Percentiles rank a stretch among this genome's conserved stretches.
These are phyloP conservation scores for Petunia secreta DNA, from an alignment of 257 asterid genomes.

Conservation along the genomic window DNA sequence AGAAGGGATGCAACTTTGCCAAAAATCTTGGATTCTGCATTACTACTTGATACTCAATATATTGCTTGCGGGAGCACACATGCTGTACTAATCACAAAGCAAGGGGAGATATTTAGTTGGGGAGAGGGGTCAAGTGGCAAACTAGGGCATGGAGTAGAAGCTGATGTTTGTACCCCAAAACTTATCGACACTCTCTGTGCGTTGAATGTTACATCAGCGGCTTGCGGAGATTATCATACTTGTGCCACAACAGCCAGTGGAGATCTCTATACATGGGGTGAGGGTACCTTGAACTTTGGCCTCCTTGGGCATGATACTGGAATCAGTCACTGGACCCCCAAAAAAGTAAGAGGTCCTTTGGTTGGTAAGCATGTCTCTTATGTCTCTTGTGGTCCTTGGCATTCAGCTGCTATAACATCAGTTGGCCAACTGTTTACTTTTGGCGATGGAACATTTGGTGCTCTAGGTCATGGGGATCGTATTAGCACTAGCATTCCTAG, in stretches of 20 bases:
- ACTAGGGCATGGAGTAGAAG: constrained; percentile 75
- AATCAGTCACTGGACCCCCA: constrained; percentile 65
- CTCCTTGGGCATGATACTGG: constrained; percentile 77
- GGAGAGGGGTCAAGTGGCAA: constrained; percentile 70
- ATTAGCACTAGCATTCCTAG: constrained; percentile 54
- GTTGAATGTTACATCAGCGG: constrained; percentile 47
- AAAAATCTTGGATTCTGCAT: constrained; percentile 60
- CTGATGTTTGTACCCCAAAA: constrained; percentile 50
- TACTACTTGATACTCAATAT: constrained; percentile 50
- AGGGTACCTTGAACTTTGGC: constrained; percentile 57
- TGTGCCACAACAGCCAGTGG: constrained; percentile 69
- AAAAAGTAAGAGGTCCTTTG: constrained; percentile 54
- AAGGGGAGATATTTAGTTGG: constrained; percentile 71
- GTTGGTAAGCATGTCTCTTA: constrained; percentile 52
- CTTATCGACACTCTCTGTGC: constrained; percentile 52
- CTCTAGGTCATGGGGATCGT: constrained; percentile 72
- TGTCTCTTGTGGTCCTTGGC: constrained; percentile 84
- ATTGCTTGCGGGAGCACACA: constrained; percentile 67
- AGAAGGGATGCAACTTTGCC: constrained; percentile 53
- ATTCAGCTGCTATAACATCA: constrained; percentile 69
- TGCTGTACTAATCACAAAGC: constrained; percentile 61
- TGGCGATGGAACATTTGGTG: constrained; percentile 87
- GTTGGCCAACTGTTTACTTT: constrained; percentile 65
- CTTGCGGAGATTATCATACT: constrained; percentile 77
- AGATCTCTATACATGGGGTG: constrained; percentile 82